A percentile compares a stretch with the other conserved stretches of the same genome.
Conservation (phyloP, 352 stramenopile genomes). For the Phytophthora kernoviae region DNA sequence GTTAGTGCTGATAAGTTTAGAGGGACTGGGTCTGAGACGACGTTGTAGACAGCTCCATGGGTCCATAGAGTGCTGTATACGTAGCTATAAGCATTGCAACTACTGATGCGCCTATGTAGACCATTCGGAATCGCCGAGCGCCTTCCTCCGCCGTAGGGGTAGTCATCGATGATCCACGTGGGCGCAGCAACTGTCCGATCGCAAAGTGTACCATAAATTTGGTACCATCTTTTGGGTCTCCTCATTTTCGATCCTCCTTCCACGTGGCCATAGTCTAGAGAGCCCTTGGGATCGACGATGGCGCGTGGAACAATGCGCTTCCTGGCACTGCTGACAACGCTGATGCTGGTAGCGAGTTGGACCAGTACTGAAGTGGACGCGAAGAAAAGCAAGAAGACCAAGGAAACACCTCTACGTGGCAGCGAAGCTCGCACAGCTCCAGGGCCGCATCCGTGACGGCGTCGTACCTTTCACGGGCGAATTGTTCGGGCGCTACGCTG, state of each 20-base stretch:
- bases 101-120: conserved; percentile 32
- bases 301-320: conserved; percentile 26
- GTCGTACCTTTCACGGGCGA: conserved; percentile 65
- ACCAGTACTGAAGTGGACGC: conserved; percentile 27
- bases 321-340: conserved; percentile 35
- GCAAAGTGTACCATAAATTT: no score
- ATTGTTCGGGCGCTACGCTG: conserved; percentile 58
- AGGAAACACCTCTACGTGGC: conserved; percentile 37
- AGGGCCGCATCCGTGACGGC: conserved; percentile 52
- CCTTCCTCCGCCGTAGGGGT: conserved; percentile 26
- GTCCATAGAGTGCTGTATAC: conserved; percentile 26
- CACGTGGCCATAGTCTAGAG: conserved; percentile 35
- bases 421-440: conserved; percentile 68
- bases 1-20: conserved; percentile 44
- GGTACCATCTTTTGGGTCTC: not conserved
- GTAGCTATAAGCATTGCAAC: conserved; percentile 34
- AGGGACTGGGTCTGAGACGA: not conserved
- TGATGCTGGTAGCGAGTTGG: conserved; percentile 44
- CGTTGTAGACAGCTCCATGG: conserved; percentile 14
- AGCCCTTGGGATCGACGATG: conserved; percentile 28
- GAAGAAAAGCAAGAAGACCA: conserved; percentile 49
- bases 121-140: conserved; percentile 23
- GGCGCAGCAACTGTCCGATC: no score
- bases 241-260: conserved; percentile 40
- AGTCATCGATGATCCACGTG: no score